A percentile compares a stretch with the other conserved stretches of the same genome.
Conservation (phyloP, 2,329 filamentous ascomycete species). For the Aureobasidium musti region DNA sequence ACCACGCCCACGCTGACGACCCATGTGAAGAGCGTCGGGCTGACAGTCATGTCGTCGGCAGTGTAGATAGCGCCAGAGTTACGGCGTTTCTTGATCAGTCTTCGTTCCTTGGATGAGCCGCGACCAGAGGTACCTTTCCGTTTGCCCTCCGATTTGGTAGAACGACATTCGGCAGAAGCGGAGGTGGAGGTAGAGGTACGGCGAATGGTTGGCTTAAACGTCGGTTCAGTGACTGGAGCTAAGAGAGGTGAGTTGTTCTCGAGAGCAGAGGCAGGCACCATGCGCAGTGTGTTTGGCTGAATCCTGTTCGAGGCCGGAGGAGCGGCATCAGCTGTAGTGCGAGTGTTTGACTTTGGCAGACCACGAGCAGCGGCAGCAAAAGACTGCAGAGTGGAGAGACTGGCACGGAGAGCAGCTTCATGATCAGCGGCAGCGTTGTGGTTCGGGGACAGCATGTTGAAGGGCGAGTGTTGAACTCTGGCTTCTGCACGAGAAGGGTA, state of each 20-base stretch:
- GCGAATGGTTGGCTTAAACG: conserved; percentile 43
- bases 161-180: conserved; percentile 35
- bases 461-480: conserved; percentile 55
- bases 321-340: conserved; percentile 35
- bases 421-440: conserved; percentile 74
- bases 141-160: conserved; percentile 45
- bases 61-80: conserved; percentile 33
- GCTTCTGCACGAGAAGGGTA: conserved; percentile 42
- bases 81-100: conserved; percentile 49
- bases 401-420: conserved; percentile 87
- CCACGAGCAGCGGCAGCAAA: conserved; percentile 87
- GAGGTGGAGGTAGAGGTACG: conserved; percentile 39
- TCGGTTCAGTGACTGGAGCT: conserved; percentile 36
- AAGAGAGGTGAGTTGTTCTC: conserved; percentile 35
- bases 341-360: conserved; percentile 63
- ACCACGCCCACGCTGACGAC: conserved; percentile 66
- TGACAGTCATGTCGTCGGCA: conserved; percentile 43
- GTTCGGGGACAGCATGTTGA: conserved; percentile 70
- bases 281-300: conserved; percentile 57
- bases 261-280: conserved; percentile 62
- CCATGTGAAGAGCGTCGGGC: conserved; percentile 65
- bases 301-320: conserved; percentile 42
- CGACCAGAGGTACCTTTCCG: conserved; percentile 47
- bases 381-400: conserved; percentile 92
- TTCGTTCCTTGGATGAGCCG: conserved; percentile 49